Conservation (phyloP, 1,284 basidiomycete genomes). For the Mycena citricolor region DNA sequence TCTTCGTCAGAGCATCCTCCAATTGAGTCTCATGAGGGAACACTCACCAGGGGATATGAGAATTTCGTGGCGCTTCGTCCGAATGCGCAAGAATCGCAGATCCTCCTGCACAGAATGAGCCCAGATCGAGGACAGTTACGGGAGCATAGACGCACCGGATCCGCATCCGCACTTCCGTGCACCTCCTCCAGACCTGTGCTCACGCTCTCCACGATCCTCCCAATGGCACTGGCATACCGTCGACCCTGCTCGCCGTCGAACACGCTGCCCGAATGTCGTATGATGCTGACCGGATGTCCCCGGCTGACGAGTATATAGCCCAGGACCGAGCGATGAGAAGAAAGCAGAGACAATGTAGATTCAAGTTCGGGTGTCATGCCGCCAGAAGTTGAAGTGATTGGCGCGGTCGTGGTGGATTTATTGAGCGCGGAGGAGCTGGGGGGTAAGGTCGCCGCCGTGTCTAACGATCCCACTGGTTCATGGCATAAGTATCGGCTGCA, state of each 20-base stretch:
- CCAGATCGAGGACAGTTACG: not conserved
- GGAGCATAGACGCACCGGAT: slow-evolving; percentile 22
- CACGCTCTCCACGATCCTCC: slow-evolving; percentile 76
- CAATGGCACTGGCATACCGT: slow-evolving; percentile 79
- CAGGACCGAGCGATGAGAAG: slow-evolving; percentile 80
- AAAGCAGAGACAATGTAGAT: slow-evolving; percentile 72
- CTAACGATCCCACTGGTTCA: no score
- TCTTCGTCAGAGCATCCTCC: slow-evolving; percentile 1
- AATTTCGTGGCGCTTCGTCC: slow-evolving; percentile 88
- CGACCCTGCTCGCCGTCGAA: slow-evolving; percentile 86
- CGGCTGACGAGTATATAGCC: slow-evolving; percentile 84
- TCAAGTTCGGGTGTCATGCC: slow-evolving; percentile 67
- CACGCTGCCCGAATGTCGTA: slow-evolving; percentile 79
- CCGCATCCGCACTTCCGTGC: slow-evolving; percentile 39
- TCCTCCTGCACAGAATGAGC: slow-evolving; percentile 61
- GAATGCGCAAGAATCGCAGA: slow-evolving; percentile 84
- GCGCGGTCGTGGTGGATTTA: no score
- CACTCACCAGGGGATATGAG: slow-evolving; percentile 89
- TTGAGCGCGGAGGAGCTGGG: no score
- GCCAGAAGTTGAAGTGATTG: no score
- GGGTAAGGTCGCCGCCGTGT: no score
- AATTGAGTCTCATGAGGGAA: not conserved
- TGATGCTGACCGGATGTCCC: slow-evolving; percentile 65
- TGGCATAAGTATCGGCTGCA: no score
- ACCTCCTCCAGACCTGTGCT: slow-evolving; percentile 73